phyloP scores from a whole-genome alignment of 139 green algal genomes.

The Chlorella vulgaris region DNA sequence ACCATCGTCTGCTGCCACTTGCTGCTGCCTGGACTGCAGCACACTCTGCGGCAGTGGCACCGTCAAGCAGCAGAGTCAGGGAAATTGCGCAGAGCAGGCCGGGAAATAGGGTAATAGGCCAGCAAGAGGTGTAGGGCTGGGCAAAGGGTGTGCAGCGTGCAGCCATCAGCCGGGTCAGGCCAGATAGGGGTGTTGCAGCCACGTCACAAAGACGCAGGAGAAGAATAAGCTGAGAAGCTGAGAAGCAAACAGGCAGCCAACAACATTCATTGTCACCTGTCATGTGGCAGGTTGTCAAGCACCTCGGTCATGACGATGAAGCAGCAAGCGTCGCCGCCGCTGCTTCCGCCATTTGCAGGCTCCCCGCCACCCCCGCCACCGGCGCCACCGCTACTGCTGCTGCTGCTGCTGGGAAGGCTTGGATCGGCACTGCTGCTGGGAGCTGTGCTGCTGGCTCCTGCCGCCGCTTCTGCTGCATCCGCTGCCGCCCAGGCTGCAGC shows the following conservation, averaged over 20 bases:
- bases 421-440: no score
- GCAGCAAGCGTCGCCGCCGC: slow-evolving; percentile 45
- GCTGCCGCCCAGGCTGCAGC: slow-evolving; percentile 45
- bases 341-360: not conserved
- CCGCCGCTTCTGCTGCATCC: not conserved
- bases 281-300: slow-evolving; percentile 88
- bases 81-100: no score
- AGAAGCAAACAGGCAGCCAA: not conserved
- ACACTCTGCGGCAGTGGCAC: slow-evolving; percentile 24
- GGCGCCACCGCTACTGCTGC: not conserved
- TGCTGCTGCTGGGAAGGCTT: not conserved
- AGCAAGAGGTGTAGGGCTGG: no score
- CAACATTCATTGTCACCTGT: slow-evolving; percentile 44
- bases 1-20: slow-evolving; percentile 40
- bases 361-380: not conserved
- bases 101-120: no score
- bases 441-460: not conserved
- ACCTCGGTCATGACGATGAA: slow-evolving; percentile 84
- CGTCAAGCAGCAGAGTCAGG: no score
- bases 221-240: no score
- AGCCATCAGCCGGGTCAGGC: no score
- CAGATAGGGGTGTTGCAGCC: no score
- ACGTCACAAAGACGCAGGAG: no score
- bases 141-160: no score
- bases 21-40: not conserved